A percentile compares a stretch with the other conserved stretches of the same genome.
Conservation (phyloP, 2,329 filamentous ascomycete species). For the Claviceps paspali region DNA sequence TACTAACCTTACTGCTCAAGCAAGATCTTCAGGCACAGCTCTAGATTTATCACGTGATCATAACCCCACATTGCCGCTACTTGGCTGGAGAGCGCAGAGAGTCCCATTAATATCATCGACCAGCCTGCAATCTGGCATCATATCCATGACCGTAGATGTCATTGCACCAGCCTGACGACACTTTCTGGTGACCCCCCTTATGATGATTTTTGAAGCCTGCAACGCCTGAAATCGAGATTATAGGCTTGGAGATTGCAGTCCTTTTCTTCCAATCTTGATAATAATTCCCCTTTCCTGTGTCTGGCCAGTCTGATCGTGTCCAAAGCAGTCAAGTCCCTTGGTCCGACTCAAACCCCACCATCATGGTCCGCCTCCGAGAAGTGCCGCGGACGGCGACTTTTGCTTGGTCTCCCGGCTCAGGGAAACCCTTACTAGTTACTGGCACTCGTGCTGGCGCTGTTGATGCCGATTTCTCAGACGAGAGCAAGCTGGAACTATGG, state of each 20-base stretch:
- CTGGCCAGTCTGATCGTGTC: constrained; percentile 5
- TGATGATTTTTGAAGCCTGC: not conserved
- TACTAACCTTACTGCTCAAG: too few species aligned
- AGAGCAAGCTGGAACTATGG: constrained; percentile 94
- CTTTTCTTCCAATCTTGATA: not conserved
- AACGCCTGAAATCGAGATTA: constrained; percentile 1
- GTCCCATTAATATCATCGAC: constrained; percentile 6
- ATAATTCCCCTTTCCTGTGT: not conserved
- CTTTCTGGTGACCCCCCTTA: constrained; percentile 6
- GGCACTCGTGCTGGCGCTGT: constrained; percentile 91
- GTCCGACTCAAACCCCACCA: constrained; percentile 14
- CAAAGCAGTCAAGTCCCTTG: constrained; percentile 10
- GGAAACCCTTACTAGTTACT: constrained; percentile 72
- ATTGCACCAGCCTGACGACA: constrained; percentile 6
- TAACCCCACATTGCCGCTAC: too few species aligned
- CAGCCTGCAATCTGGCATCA: constrained; percentile 32
- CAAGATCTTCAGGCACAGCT: too few species aligned
- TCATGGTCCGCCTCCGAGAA: constrained; percentile 92
- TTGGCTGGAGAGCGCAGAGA: too few species aligned
- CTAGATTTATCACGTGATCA: too few species aligned
- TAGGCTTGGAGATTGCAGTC: constrained; percentile 5
- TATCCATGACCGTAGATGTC: constrained; percentile 14
- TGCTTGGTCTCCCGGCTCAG: constrained; percentile 78
- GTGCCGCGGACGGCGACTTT: constrained; percentile 94
- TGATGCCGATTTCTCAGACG: constrained; percentile 92